Base-by-base conservation (phyloP, 805 yeast species). In the Nakazawaea ishiwadae region DNA sequence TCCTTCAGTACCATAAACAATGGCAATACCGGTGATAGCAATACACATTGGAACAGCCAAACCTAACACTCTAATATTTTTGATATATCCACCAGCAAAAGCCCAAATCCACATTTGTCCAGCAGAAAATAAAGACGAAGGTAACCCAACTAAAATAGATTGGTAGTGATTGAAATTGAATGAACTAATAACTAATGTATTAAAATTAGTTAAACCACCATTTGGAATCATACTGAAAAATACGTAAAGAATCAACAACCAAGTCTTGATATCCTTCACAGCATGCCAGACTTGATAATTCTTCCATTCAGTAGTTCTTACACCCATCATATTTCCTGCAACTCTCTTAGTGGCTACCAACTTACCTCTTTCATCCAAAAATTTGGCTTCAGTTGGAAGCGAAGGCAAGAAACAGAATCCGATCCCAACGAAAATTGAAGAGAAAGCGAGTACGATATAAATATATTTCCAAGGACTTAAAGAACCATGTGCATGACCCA, bases 191-290 rank as follows among this genome's bases (percentile, higher is more conserved):
- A 56, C 58, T 36, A 56, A 46, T 3, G 57, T 51, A 35, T 53
- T 53, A 41, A 55, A 55, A 38, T 55, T 55, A 30, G 53, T 48
- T 27, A 57, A 43, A 31, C 59, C 62, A 41, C 60, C 60, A 34
- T 56, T 56, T 40, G 62, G 59, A 46, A 57, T 56, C 50, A 51
- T 51, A 28, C 51, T 51, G 44, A 52, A 47, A 28, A 53, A 27
- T 36, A 55, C 54, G 40, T 43, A 50, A 8, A 47, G 44, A 31
- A 51, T 26, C 31, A 53, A 35, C 28, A 51, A 39, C 38, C 47
- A 51, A n/a, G 54, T 51, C 35, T 52, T 54, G 36, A 48, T 45
- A 40, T 54, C 58, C 29, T 35, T 38, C 36, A 51, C 4, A 15
- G 54, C 52, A 28, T 54, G 54, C 46, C 47, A 35, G 19, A 51